phyloP scores from a whole-genome alignment of 441 rosid genomes.

The Pelargonium myrrhifolium region DNA sequence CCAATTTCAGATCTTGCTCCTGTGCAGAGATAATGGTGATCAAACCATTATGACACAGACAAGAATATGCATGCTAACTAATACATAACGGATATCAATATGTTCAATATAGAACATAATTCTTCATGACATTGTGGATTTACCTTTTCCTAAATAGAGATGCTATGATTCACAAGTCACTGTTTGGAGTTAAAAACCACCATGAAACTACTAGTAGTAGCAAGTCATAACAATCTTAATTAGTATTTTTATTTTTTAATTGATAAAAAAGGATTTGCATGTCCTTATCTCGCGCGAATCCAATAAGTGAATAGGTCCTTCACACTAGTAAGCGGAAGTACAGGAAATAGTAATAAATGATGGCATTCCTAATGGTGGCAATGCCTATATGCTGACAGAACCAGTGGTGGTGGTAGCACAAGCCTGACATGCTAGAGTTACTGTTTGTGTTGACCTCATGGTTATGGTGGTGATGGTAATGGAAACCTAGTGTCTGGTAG shows the following conservation, averaged over 20 bases:
- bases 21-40: slow-evolving; percentile 26
- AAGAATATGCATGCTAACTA: slow-evolving; percentile 1
- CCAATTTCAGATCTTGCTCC: slow-evolving; percentile 87
- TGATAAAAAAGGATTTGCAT: no score
- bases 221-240: neutral
- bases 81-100: neutral
- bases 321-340: no score
- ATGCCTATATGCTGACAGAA: no score
- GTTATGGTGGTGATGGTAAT: neutral
- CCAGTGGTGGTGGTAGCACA: no score
- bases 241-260: no score
- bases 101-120: neutral
- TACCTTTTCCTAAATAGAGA: neutral
- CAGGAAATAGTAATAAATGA: no score
- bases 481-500: neutral
- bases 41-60: slow-evolving; percentile 13
- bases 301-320: no score
- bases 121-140: neutral
- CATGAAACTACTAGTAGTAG: neutral
- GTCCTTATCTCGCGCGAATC: no score
- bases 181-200: neutral
- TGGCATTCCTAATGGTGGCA: no score
- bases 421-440: no score
- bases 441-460: neutral
- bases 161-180: neutral